Base-by-base conservation (phyloP, 768 basidiomycete genomes). In the Boletus reticuloceps region DNA sequence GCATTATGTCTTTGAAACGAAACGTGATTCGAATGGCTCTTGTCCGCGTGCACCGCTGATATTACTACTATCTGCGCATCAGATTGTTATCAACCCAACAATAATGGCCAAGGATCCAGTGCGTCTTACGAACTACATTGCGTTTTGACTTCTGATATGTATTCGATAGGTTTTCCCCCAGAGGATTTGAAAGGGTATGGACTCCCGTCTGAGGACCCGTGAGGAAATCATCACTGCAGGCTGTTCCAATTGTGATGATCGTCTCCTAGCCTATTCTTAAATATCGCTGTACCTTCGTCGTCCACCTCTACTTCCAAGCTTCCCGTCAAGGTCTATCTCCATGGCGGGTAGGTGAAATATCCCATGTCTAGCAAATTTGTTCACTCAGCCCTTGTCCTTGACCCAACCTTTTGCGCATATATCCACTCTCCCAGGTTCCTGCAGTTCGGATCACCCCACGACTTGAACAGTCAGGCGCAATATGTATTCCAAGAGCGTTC, bases 391-490 rank as follows among this genome's bases (percentile, higher is more conserved):
- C 20, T 7, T 47, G 20, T n/a, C n/a, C 16, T 11, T 31, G 31
- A 29, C 25, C 36, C 29, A 29, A 37, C 10, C 3, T 2, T 27
- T 22, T 47, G 9, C 2, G 16, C 27, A 20, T 9, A 36, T 19
- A 38, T 40, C 14, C 47, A 29, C 25, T 5, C 0, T 17, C 11
- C 10, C 13, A 90, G 88, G 10, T 89, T 88, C 63, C 77, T 91
- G n/a, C 88, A 91, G 63, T 89, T 86, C 58, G 88, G 88, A 3
- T 88, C 86, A 2, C 88, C 89, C 0, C 88, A 89, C 59, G 73
- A 77, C 0, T 64, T 88, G 16, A 72, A 73, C 37, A 74, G 75
- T 19, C 86, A 88, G 64, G 83, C 85, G 1, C 88, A 89, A 62
- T 85, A 81, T 64, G 74, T 86, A 40, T 75, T 85, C 9, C 79